Percentiles rank a stretch among this genome's conserved stretches.
Evolutionary conservation across 2,329 filamentous ascomycete genomes (phyloP).

Genomic region (Cercospora sp.): DNA sequence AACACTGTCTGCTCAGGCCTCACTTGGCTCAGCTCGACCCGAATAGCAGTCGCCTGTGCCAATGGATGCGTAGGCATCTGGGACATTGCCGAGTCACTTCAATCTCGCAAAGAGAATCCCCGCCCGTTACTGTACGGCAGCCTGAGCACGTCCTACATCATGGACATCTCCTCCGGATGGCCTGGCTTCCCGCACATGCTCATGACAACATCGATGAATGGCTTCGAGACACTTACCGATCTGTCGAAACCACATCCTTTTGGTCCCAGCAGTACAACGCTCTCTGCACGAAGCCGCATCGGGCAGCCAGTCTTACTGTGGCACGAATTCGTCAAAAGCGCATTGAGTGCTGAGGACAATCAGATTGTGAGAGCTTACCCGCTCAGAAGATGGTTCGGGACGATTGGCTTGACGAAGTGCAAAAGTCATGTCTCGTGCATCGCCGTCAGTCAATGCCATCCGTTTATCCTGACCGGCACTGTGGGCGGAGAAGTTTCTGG

Average conservation of each 20-base stretch:
- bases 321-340: constrained; percentile 56
- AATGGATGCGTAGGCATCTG: constrained; percentile 59
- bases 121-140: constrained; percentile 48
- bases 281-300: constrained; percentile 52
- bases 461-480: constrained; percentile 54
- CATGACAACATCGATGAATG: constrained; percentile 55
- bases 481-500: constrained; percentile 53
- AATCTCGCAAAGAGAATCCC: constrained; percentile 26
- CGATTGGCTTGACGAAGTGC: constrained; percentile 43
- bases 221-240: constrained; percentile 57
- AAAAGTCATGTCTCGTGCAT: constrained; percentile 42
- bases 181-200: constrained; percentile 56
- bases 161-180: constrained; percentile 51
- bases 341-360: constrained; percentile 57
- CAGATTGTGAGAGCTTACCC: constrained; percentile 52
- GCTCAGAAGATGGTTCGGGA: constrained; percentile 55
- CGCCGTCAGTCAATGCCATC: constrained; percentile 55
- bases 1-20: constrained; percentile 57
- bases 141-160: constrained; percentile 51
- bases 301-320: constrained; percentile 52
- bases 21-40: constrained; percentile 57
- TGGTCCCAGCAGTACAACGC: constrained; percentile 48
- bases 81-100: constrained; percentile 41
- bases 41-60: constrained; percentile 57
- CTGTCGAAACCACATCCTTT: constrained; percentile 48